Evolutionary conservation across 345 rosid species (phyloP).

Genomic region (Salix purpurea): DNA sequence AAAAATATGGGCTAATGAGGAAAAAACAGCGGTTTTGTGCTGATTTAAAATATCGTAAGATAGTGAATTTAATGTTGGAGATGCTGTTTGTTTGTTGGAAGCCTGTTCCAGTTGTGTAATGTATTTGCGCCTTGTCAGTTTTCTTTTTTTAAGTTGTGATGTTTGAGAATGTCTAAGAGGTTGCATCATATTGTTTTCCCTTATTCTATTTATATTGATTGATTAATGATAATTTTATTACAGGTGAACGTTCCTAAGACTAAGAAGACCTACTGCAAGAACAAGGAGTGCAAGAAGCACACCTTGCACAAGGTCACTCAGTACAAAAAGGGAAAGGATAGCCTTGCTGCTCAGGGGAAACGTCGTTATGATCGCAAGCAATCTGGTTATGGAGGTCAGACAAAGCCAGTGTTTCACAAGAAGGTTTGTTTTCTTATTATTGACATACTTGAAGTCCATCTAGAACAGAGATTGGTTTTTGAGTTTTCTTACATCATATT

Average conservation of each 20-base stretch:
- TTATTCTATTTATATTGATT: neutral
- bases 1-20: neutral
- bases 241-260: conserved; percentile 88
- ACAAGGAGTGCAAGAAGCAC: conserved; percentile 22
- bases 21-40: neutral
- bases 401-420: conserved; percentile 32
- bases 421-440: conserved; percentile 9
- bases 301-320: conserved; percentile 20
- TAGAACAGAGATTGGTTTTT: neutral
- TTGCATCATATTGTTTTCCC: neutral
- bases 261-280: conserved; percentile 44
- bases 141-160: neutral
- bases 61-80: neutral
- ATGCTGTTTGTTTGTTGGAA: neutral
- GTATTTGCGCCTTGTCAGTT: neutral
- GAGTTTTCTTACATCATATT: neutral
- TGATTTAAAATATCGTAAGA: neutral
- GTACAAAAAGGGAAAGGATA: conserved; percentile 21
- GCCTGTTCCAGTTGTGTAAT: neutral
- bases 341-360: conserved; percentile 18
- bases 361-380: conserved; percentile 22
- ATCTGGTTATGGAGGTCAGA: conserved; percentile 27
- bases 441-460: neutral
- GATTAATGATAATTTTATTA: neutral
- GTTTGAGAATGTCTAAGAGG: neutral